phyloP scores from a whole-genome alignment of 768 basidiomycete species.

The Pleurotus giganteus region DNA sequence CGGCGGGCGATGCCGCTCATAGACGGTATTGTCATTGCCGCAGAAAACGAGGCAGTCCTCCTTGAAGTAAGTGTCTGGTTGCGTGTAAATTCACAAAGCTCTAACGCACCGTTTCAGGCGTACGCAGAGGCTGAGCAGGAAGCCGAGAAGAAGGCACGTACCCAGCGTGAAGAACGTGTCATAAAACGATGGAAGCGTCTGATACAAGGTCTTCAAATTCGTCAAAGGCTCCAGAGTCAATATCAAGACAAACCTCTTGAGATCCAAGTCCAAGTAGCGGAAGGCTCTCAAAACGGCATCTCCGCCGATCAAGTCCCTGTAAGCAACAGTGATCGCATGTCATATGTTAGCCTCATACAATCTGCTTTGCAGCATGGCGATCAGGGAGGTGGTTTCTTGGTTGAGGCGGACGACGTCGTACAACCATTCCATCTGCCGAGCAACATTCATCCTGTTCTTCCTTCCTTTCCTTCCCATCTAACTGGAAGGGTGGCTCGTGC shows the following conservation, averaged over 20 bases:
- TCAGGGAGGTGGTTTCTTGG: constrained; percentile 56
- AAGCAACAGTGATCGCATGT: neutral
- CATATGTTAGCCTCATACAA: neutral
- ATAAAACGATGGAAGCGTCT: constrained; percentile 88
- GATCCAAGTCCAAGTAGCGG: constrained; percentile 6
- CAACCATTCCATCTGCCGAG: constrained; percentile 71
- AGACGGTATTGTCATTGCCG: constrained; percentile 83
- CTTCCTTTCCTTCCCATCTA: constrained; percentile 12
- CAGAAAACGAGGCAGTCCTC: constrained; percentile 70
- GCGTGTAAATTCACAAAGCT: neutral
- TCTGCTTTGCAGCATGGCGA: constrained; percentile 9
- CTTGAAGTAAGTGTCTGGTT: constrained; percentile 58
- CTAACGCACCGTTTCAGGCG: constrained; percentile 48
- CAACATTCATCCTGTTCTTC: constrained; percentile 37
- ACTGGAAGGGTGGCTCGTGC: constrained; percentile 9
- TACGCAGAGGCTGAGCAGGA: constrained; percentile 80
- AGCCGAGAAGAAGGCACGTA: constrained; percentile 71
- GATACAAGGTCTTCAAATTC: constrained; percentile 84
- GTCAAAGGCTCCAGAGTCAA: constrained; percentile 77
- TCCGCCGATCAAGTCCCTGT: neutral
- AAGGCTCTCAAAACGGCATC: constrained; percentile 13
- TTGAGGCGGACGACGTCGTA: constrained; percentile 70
- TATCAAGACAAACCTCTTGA: constrained; percentile 44
- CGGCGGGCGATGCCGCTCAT: constrained; percentile 83
- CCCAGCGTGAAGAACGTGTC: constrained; percentile 74